Evolutionary conservation across 352 stramenopile species (phyloP).

Genomic region (Phytopythium helicoides): DNA sequence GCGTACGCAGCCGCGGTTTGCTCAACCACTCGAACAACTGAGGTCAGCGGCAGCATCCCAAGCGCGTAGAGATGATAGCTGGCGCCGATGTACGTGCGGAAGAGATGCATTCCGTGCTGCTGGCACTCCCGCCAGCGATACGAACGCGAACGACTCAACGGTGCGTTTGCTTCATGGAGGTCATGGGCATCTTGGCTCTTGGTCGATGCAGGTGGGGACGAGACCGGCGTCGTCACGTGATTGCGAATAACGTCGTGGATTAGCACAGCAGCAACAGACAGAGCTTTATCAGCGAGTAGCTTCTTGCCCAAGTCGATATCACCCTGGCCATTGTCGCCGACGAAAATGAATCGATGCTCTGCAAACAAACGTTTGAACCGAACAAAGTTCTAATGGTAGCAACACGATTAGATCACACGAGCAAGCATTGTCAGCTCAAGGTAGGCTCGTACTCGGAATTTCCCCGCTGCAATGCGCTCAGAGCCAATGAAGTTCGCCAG

Average conservation of each 20-base stretch:
- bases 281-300: slow-evolving; percentile 51
- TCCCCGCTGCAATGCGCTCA: slow-evolving; percentile 62
- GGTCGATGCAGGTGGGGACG: slow-evolving; percentile 4
- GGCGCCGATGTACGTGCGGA: slow-evolving; percentile 79
- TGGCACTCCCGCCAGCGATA: slow-evolving; percentile 71
- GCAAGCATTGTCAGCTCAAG: neutral
- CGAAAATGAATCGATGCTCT: slow-evolving; percentile 76
- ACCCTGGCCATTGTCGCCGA: slow-evolving; percentile 79
- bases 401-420: neutral
- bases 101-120: slow-evolving; percentile 60
- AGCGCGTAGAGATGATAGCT: slow-evolving; percentile 51
- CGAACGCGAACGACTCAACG: slow-evolving; percentile 19
- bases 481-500: slow-evolving; percentile 65
- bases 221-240: slow-evolving; percentile 19
- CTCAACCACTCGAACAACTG: slow-evolving; percentile 59
- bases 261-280: slow-evolving; percentile 56
- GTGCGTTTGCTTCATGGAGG: slow-evolving; percentile 9
- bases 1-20: slow-evolving; percentile 55
- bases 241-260: slow-evolving; percentile 86
- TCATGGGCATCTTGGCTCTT: neutral
- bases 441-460: slow-evolving; percentile 45
- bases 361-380: slow-evolving; percentile 69
- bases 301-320: slow-evolving; percentile 81
- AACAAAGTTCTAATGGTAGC: slow-evolving; percentile 62
- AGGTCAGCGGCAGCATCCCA: slow-evolving; percentile 44